Evolutionary conservation across 1,139 yeast genomes (phyloP), one percentile per base, ranked within the genome.

Genomic region (Saccharomycopsis phalli): DNA sequence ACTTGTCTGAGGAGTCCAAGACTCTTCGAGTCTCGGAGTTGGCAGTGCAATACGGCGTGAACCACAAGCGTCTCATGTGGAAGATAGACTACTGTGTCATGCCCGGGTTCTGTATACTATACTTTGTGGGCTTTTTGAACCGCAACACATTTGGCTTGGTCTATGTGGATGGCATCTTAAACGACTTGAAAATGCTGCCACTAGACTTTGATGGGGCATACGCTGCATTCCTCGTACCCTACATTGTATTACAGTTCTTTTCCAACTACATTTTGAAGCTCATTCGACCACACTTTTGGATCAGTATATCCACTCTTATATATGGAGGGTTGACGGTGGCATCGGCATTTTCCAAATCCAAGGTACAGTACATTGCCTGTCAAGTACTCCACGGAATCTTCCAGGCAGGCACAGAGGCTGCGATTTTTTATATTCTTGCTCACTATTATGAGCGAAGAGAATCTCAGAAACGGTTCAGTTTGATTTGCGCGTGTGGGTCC

Each of bases 171-270:
- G 38, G 38, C 14, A 36, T 36, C 37, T 18, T 29, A 16, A 17
- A n/a, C 6, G 25, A 22, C 17, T 18, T 36, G 8, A 17, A 31
- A 11, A 21, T 27, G 19, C 17, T 59, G 2, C 26, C 25, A 16
- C n/a, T 27, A 4, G 14, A 36, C 17, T 36, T 36, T 22, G 31
- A 19, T 19, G 33, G 23, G n/a, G 23, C 38, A 5, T 36, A 36
- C 30, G 34, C 83, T 10, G 69, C 80, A 10, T 81, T 81, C 56
- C 81, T 78, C 51, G 79, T 78, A 16, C 86, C 86, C 4, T 81
- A 81, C 53, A 63, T 78, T 18, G 55, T 76, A 20, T 73, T 76
- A 48, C 91, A 81, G 56, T 68, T 80, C 31, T 63, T 81, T 8
- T 74, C 84, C 18, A 81, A 81, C 56, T 74, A 70, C 54, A 54